These are phyloP conservation scores for Chrysanthemum seticuspe DNA, from an alignment of 129 eudicot genomes.

Conservation along the genomic window DNA sequence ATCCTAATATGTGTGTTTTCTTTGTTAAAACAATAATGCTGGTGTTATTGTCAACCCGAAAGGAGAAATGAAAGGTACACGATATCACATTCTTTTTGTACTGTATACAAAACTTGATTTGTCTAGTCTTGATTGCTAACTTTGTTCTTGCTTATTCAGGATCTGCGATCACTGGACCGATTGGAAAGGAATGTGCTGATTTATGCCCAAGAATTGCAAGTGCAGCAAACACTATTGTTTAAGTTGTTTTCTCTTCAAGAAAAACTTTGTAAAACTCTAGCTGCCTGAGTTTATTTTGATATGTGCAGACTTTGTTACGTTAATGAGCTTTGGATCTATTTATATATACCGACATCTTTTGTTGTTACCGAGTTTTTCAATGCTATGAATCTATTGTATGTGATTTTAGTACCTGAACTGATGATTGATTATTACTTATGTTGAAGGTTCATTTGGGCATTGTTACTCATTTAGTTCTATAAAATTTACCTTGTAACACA, in stretches of 20 bases:
- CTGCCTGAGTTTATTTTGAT: too few relatives aligned
- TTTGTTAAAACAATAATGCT: constrained; percentile 46
- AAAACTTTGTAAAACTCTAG: not conserved
- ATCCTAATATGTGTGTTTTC: not conserved
- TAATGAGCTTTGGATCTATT: not conserved
- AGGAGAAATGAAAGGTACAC: constrained; percentile 52
- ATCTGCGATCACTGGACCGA: constrained; percentile 66
- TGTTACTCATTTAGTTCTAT: too few relatives aligned
- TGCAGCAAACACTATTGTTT: constrained; percentile 21
- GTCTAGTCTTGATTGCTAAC: not conserved
- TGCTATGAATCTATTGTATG: too few relatives aligned
- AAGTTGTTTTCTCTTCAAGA: not conserved
- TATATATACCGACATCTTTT: too few relatives aligned
- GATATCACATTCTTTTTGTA: too few relatives aligned
- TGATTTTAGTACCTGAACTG: too few relatives aligned
- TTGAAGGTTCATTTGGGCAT: too few relatives aligned
- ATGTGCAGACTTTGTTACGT: not conserved
- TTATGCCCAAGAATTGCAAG: constrained; percentile 58
- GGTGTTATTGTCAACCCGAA: constrained; percentile 58
- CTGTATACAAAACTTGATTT: too few relatives aligned
- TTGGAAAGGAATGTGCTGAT: constrained; percentile 69
- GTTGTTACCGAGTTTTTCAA: too few relatives aligned
- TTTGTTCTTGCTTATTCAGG: constrained; percentile 24
- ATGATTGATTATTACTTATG: too few relatives aligned
- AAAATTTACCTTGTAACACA: too few relatives aligned